Conservation (phyloP, 441 rosid species). For the Brassica balearica region DNA sequence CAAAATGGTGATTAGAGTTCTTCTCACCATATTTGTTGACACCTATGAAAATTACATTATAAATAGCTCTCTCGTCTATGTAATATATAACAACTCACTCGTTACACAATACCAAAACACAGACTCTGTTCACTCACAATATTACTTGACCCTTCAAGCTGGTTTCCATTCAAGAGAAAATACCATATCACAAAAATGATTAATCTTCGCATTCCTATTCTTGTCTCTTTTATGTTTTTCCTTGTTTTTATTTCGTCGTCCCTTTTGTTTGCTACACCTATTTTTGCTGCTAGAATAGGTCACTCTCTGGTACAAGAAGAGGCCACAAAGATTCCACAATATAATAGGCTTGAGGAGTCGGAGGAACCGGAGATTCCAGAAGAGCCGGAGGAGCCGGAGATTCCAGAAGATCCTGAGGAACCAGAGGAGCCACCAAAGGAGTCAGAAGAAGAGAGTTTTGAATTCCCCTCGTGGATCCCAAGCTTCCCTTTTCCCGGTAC, state of each 20-base stretch:
- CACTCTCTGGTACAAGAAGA: slow-evolving; percentile 28
- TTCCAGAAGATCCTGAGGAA: slow-evolving; percentile 38
- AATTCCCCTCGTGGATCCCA: slow-evolving; percentile 37
- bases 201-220: slow-evolving; percentile 29
- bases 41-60: slow-evolving; percentile 2
- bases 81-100: slow-evolving; percentile 29
- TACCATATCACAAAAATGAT: slow-evolving; percentile 23
- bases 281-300: slow-evolving; percentile 32
- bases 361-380: slow-evolving; percentile 35
- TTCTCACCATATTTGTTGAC: slow-evolving; percentile 35
- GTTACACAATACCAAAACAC: slow-evolving; percentile 19
- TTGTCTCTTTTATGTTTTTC: slow-evolving; percentile 15
- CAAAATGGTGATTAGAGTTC: slow-evolving; percentile 18
- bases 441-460: slow-evolving; percentile 34
- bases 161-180: not conserved
- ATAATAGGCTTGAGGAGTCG: slow-evolving; percentile 23
- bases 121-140: slow-evolving; percentile 13
- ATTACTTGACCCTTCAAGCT: slow-evolving; percentile 3
- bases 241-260: slow-evolving; percentile 18
- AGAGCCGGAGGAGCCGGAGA: slow-evolving; percentile 33
- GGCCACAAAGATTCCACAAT: slow-evolving; percentile 22
- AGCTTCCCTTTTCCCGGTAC: slow-evolving; percentile 43
- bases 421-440: slow-evolving; percentile 43
- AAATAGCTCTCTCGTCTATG: not conserved
- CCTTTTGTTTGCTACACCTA: slow-evolving; percentile 23